Base-by-base conservation (phyloP, 2,329 filamentous ascomycete species). In the Colletotrichum sublineola region DNA sequence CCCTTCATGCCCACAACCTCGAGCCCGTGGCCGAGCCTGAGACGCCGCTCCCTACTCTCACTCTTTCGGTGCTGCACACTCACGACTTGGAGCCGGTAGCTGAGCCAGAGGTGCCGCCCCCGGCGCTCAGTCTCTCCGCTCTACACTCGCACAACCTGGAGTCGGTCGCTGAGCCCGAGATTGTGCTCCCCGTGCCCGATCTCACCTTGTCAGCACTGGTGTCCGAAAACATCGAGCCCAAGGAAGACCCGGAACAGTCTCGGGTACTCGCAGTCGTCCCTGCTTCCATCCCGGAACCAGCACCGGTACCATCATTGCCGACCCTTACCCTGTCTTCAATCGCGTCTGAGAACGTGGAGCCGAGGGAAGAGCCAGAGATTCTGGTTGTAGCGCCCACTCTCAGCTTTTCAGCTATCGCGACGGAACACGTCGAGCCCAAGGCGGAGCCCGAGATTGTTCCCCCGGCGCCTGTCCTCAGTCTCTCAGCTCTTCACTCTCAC, bases 401-500 rank as follows among this genome's bases (percentile, higher is more conserved):
- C 57, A 79, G 77, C 12, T 77, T 82, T 50, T 83, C 78, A 38
- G 65, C 73, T 56, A 79, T 82, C 55, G 68, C 71, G 3, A 71
- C 76, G 12, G 80, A 84, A 71, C 75, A 84, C 44, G 77, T 86
- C 50, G 80, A 83, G 66, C 81, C 81, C 4, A 60, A 80, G 12
- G 75, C 75, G 9, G 78, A 77, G 61, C 79, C 79, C n/a, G 71
- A 73, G 52, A 75, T 67, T 24, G 68, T 73, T 36, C 77, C 76
- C 0, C 42, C 57, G 50, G 56, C 66, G 8, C 76, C 76, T 15
- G 46, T 62, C 15, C 69, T 73, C 20, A 76, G 71, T 75, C 75
- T 68, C 12, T 75, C 50, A 24, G 74, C 71, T 18, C 71, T 74
- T 15, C 71, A 44, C 29, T 65, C 69, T 38, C 68, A 75, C 60